phyloP scores from a whole-genome alignment of 139 green algal species.

The Eudorina sp. region DNA sequence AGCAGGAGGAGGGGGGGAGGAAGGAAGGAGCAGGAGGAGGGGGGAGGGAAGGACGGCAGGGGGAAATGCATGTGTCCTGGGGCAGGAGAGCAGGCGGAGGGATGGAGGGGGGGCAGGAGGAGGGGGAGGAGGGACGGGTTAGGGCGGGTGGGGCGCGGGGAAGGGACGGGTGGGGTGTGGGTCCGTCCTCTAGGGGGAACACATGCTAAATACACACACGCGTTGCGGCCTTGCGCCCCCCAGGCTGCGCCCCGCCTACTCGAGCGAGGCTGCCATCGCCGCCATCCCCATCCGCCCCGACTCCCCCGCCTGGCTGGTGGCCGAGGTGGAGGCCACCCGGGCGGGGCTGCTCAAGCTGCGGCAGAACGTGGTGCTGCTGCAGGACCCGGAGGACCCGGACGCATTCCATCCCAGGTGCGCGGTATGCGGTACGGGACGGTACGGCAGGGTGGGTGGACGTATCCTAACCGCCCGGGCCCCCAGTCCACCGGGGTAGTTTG shows the following conservation, averaged over 20 bases:
- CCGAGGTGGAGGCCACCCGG: conserved; percentile 65
- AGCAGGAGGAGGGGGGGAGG: too few species aligned
- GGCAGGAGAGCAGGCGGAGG: too few species aligned
- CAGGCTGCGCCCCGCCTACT: conserved; percentile 72
- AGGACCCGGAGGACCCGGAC: conserved; percentile 75
- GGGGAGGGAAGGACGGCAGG: conserved; percentile 50
- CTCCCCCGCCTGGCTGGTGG: conserved; percentile 76
- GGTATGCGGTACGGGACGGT: background rate
- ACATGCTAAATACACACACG: background rate
- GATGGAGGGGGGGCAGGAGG: too few species aligned
- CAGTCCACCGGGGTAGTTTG: too few species aligned
- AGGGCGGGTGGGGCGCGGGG: background rate
- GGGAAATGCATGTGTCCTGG: conserved; percentile 53
- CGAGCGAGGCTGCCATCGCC: conserved; percentile 67
- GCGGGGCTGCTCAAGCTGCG: conserved; percentile 84
- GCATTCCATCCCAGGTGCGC: conserved; percentile 73
- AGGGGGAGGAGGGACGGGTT: background rate
- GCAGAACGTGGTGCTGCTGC: conserved; percentile 92
- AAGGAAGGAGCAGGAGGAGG: too few species aligned
- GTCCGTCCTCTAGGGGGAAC: too few species aligned
- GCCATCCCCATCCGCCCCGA: conserved; percentile 61
- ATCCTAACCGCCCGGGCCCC: too few species aligned
- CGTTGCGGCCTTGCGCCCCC: background rate
- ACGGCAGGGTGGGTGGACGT: too few species aligned
- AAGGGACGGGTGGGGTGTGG: background rate